Evolutionary conservation across 768 basidiomycete genomes (phyloP).

Genomic region (Naganishia friedmannii): DNA sequence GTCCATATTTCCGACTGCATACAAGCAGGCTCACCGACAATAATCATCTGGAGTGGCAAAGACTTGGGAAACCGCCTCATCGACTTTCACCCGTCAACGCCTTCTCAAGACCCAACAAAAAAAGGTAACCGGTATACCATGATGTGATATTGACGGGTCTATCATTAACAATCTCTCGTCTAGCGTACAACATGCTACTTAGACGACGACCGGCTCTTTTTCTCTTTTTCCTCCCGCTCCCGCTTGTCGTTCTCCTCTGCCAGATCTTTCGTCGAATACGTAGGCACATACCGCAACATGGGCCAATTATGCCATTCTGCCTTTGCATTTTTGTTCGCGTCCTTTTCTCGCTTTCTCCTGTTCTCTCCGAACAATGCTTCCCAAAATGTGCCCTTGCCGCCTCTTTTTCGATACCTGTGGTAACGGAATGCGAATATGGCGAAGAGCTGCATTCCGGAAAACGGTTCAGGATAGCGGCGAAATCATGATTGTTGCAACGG

Average conservation of each 20-base stretch:
- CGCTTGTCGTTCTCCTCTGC: slow-evolving; percentile 24
- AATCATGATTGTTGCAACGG: neutral
- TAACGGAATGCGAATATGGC: slow-evolving; percentile 19
- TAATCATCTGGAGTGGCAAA: no score
- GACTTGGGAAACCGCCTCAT: no score
- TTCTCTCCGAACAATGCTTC: slow-evolving; percentile 28
- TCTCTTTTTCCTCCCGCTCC: slow-evolving; percentile 26
- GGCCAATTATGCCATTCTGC: slow-evolving; percentile 32
- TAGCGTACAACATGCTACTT: slow-evolving; percentile 2
- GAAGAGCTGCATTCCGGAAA: neutral
- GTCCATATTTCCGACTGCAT: no score
- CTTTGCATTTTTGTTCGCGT: slow-evolving; percentile 10
- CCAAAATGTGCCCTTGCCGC: slow-evolving; percentile 25
- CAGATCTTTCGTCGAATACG: slow-evolving; percentile 25
- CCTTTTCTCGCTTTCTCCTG: neutral
- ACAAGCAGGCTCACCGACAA: no score
- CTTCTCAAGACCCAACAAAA: no score
- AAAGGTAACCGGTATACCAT: neutral
- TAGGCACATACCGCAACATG: slow-evolving; percentile 30
- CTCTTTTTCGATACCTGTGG: slow-evolving; percentile 16
- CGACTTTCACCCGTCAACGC: no score
- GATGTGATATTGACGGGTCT: neutral
- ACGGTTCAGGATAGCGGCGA: neutral
- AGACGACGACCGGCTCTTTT: slow-evolving; percentile 7
- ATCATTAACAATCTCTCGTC: neutral